Conservation (phyloP, 371 early-diverging fungal genomes). For the Circinella umbellata region DNA sequence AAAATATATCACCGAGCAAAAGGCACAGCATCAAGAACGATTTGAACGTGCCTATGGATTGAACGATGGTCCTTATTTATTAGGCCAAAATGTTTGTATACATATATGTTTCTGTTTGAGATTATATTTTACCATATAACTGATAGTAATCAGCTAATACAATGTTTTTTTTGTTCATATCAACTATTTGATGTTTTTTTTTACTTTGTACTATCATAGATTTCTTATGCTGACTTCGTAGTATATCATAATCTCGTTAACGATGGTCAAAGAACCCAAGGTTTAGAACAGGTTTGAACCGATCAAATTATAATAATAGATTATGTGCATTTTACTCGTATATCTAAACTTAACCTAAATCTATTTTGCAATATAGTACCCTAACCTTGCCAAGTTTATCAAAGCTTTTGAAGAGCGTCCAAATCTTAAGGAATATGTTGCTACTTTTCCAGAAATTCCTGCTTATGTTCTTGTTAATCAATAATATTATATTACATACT, state of each 20-base stretch:
- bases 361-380: slow-evolving; percentile 11
- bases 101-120: no score
- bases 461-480: no score
- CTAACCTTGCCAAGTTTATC: slow-evolving; percentile 27
- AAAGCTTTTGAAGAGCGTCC: slow-evolving; percentile 1
- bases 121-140: no score
- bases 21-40: not conserved
- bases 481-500: no score
- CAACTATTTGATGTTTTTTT: no score
- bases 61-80: slow-evolving; percentile 28
- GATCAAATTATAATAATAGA: not conserved
- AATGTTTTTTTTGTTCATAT: no score
- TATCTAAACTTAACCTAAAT: no score
- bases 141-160: no score
- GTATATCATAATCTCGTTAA: slow-evolving; percentile 27
- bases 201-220: not conserved
- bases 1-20: not conserved
- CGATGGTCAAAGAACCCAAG: slow-evolving; percentile 6
- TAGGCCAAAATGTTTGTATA: slow-evolving; percentile 24
- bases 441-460: not conserved
- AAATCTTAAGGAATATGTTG: slow-evolving; percentile 3
- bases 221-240: slow-evolving; percentile 36
- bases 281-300: not conserved
- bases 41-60: slow-evolving; percentile 17
- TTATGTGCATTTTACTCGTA: not conserved